These are phyloP conservation scores for Trichoderma harzianum DNA, from an alignment of 2,329 filamentous ascomycete genomes.

Conservation along the genomic window DNA sequence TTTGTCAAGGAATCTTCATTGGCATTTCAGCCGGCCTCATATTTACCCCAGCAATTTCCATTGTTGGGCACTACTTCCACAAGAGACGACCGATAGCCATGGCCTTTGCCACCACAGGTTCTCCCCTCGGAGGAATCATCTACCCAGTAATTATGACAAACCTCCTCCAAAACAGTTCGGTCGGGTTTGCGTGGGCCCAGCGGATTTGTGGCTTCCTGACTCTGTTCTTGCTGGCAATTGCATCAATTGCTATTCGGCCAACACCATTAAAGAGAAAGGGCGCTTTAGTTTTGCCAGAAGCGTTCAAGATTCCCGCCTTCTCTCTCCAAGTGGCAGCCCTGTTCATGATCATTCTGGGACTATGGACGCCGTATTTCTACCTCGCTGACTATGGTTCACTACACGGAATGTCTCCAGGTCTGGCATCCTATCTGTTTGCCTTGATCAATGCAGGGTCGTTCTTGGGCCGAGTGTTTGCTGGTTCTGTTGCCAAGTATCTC, in stretches of 20 bases:
- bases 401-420: not conserved
- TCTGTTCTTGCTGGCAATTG: not conserved
- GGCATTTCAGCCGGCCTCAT: conserved; percentile 2
- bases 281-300: not conserved
- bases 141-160: conserved; percentile 6
- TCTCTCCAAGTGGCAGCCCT: conserved; percentile 9
- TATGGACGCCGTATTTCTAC: conserved; percentile 3
- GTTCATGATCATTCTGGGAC: not conserved
- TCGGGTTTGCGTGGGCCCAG: not conserved
- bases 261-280: conserved; percentile 2
- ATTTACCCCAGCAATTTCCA: not conserved
- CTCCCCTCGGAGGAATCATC: conserved; percentile 6
- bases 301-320: not conserved
- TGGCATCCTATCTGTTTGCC: not conserved
- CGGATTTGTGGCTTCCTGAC: conserved; percentile 1
- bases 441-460: not conserved
- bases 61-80: conserved; percentile 3
- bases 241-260: not conserved
- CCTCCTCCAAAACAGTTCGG: not conserved
- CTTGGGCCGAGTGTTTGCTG: not conserved
- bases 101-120: conserved; percentile 4
- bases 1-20: conserved; percentile 7
- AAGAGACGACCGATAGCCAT: conserved; percentile 2
- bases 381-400: not conserved
- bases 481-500: not conserved